Base-by-base conservation (phyloP, 257 asterid species). In the Scutellaria barbata region DNA sequence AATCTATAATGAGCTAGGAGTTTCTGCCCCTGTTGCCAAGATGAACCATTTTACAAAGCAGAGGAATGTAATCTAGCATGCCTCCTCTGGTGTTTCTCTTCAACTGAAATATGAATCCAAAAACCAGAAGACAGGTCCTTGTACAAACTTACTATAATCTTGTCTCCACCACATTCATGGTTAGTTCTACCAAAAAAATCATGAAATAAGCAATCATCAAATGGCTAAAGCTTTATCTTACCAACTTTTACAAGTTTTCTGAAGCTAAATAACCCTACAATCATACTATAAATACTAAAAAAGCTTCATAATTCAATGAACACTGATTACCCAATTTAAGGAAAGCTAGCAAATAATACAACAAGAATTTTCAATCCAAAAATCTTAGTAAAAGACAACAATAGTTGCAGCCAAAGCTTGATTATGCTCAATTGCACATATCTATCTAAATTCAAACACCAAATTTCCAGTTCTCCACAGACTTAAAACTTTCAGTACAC, bases 381-480 rank as follows among this genome's bases (percentile, higher is more conserved):
- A n/a, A 52, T 43, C 54, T 22, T 40, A 30, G 63, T 60, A 37
- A 30, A 65, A 48, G 10, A 25, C 41, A 11, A 22, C n/a, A 64
- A 56, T 22, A 63, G 39, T 35, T 2, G 37, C 48, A 72, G 8
- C 25, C 45, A 47, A 16, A 45, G 73, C 22, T 20, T 6, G 46
- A 74, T 54, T 58, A 79, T 22, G 69, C 66, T 48, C 66, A 67
- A 50, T 33, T 47, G 69, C 63, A 14, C 52, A 30, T 20, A 67
- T 0, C 45, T 8, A 53, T 45, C 14, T 47, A 25, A 14, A 58
- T 59, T 54, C 35, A 6, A 68, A 54, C 72, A 62, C 71, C 20
- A 62, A 63, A 72, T 5, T 61, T 50, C 71, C 45, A 66, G 56
- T 16, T 57, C 58, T 17, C 10, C 68, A 46, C 50, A 39, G 57